Evolutionary conservation across 116 monocot genomes (phyloP).

Genomic region (Thalassia testudinum): DNA sequence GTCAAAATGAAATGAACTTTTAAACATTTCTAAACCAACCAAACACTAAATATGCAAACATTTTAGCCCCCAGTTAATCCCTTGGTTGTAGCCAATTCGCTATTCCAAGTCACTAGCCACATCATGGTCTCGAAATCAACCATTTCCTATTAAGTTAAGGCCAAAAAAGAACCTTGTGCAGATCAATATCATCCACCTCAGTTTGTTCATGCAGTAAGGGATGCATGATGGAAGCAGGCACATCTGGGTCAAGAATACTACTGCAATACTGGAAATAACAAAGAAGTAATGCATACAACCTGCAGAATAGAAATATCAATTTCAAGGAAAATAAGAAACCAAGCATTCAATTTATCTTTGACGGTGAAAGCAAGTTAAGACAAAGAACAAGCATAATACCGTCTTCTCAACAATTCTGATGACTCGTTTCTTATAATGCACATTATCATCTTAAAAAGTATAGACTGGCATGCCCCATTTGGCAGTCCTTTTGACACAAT

Average conservation of each 20-base stretch:
- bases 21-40: too few relatives aligned
- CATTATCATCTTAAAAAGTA: constrained; percentile 78
- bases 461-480: constrained; percentile 79
- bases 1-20: too few relatives aligned
- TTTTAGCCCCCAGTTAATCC: too few relatives aligned
- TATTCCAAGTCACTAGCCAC: too few relatives aligned
- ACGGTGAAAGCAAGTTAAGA: constrained; percentile 1
- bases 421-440: constrained; percentile 81
- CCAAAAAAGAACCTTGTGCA: constrained; percentile 53
- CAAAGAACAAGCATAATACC: constrained; percentile 22
- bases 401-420: constrained; percentile 75
- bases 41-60: too few relatives aligned
- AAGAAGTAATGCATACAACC: constrained; percentile 82
- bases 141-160: too few relatives aligned
- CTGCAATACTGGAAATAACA: constrained; percentile 88
- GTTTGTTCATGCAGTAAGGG: constrained; percentile 65
- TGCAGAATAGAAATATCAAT: constrained; percentile 6
- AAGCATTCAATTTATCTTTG: neutral
- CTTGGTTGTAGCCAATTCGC: too few relatives aligned
- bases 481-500: constrained; percentile 57
- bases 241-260: constrained; percentile 78
- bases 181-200: constrained; percentile 65
- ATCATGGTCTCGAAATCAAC: too few relatives aligned
- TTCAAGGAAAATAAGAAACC: neutral
- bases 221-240: constrained; percentile 58